These are phyloP conservation scores for Yamadazyma siamensis DNA, from an alignment of 1,139 yeast genomes.

Conservation along the genomic window DNA sequence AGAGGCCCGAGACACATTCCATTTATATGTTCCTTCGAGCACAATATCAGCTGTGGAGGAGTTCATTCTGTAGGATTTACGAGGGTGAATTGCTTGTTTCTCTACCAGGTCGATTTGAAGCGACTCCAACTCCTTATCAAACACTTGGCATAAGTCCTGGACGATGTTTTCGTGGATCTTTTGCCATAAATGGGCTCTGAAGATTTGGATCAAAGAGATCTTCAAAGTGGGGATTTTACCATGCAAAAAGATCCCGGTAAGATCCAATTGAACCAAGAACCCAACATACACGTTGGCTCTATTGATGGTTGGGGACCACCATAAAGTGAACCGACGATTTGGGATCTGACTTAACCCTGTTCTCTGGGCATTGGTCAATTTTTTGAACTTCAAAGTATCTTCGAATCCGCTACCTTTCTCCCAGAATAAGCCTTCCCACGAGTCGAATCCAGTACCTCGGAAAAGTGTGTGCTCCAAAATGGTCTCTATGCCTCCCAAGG, in stretches of 20 bases:
- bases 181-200: constrained; percentile 98
- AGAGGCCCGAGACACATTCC: constrained; percentile 87
- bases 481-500: constrained; percentile 95
- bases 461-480: constrained; percentile 92
- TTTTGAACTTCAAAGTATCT: constrained; percentile 90
- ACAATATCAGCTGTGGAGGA: constrained; percentile 92
- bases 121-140: constrained; percentile 83
- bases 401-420: constrained; percentile 96
- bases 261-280: constrained; percentile 89
- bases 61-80: constrained; percentile 96
- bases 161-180: constrained; percentile 96
- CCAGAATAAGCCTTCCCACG: constrained; percentile 99
- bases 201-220: constrained; percentile 91
- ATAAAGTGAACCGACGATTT: constrained; percentile 90
- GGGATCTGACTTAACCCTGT: constrained; percentile 98
- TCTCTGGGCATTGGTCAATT: constrained; percentile 94
- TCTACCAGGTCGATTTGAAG: constrained; percentile 83
- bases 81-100: constrained; percentile 91
- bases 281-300: constrained; percentile 98
- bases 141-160: constrained; percentile 86
- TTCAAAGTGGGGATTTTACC: constrained; percentile 97
- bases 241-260: constrained; percentile 94
- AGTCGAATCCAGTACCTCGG: constrained; percentile 95
- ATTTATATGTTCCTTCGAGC: constrained; percentile 68
- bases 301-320: constrained; percentile 99